Percentiles rank a stretch among this genome's conserved stretches.
Conservation (phyloP, 2,329 filamentous ascomycete species). For the Lachnellula arida region DNA sequence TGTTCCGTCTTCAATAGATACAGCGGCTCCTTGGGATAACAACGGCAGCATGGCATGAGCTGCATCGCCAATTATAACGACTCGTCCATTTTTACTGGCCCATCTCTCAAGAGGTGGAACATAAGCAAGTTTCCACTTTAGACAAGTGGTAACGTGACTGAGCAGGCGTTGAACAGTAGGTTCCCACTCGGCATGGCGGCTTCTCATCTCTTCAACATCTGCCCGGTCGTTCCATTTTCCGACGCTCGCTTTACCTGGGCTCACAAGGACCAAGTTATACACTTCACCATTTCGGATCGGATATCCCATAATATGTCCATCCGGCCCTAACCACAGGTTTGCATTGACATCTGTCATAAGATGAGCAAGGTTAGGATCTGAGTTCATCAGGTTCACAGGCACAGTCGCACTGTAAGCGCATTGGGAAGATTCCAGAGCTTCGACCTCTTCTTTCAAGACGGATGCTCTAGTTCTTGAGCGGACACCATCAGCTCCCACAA, state of each 20-base stretch:
- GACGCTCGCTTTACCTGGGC: constrained; percentile 55
- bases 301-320: constrained; percentile 57
- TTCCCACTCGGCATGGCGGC: constrained; percentile 57
- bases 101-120: constrained; percentile 4
- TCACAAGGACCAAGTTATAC: constrained; percentile 60
- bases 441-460: neutral
- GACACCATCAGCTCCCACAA: constrained; percentile 15
- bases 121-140: constrained; percentile 63
- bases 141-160: constrained; percentile 48
- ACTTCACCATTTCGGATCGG: constrained; percentile 51
- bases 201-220: constrained; percentile 53
- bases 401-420: constrained; percentile 59
- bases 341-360: constrained; percentile 48
- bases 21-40: constrained; percentile 60
- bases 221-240: constrained; percentile 47
- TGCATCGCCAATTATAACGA: constrained; percentile 46
- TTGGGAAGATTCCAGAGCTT: constrained; percentile 28
- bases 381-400: constrained; percentile 38
- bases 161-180: constrained; percentile 41
- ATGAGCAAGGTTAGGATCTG: constrained; percentile 36
- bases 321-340: constrained; percentile 61
- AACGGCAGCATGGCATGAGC: constrained; percentile 59
- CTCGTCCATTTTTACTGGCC: constrained; percentile 6
- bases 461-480: constrained; percentile 7
- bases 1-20: constrained; percentile 61